These are phyloP conservation scores for Cladorrhinum sp. DNA, from an alignment of 2,329 filamentous ascomycete species.

Conservation along the genomic window DNA sequence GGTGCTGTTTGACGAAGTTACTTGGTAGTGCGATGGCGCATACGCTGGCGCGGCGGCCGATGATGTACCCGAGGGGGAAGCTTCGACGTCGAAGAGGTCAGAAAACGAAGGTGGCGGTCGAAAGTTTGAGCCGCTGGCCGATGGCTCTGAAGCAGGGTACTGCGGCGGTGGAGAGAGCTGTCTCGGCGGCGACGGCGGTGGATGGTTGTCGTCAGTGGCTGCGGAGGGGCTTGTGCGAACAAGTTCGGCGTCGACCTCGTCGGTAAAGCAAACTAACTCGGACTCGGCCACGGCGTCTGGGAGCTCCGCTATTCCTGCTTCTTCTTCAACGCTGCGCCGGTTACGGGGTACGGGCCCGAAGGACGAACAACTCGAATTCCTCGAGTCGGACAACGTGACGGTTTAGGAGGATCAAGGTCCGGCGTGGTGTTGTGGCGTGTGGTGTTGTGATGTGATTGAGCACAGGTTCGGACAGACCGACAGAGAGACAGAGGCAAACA, in stretches of 20 bases:
- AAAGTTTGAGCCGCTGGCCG: slow-evolving; percentile 43
- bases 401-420: slow-evolving; percentile 21
- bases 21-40: slow-evolving; percentile 19
- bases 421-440: not conserved
- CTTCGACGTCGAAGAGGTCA: slow-evolving; percentile 48
- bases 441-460: not conserved
- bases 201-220: slow-evolving; percentile 7
- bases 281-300: slow-evolving; percentile 25
- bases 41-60: slow-evolving; percentile 52
- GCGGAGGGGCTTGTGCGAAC: not conserved
- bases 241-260: slow-evolving; percentile 30
- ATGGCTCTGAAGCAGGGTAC: slow-evolving; percentile 56
- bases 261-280: slow-evolving; percentile 27
- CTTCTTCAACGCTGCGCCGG: slow-evolving; percentile 33
- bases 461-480: not conserved
- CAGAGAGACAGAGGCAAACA: not conserved
- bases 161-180: slow-evolving; percentile 52
- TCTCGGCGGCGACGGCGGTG: slow-evolving; percentile 15
- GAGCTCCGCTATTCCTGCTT: slow-evolving; percentile 25
- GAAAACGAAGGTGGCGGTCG: slow-evolving; percentile 56
- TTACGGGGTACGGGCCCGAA: slow-evolving; percentile 33
- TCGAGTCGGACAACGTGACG: slow-evolving; percentile 49
- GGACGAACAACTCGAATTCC: slow-evolving; percentile 43
- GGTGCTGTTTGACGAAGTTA: slow-evolving; percentile 6
- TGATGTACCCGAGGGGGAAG: slow-evolving; percentile 30